Evolutionary conservation across 192 early-diverging fungal genomes (phyloP).

Genomic region (Backusella parvicylindrica): DNA sequence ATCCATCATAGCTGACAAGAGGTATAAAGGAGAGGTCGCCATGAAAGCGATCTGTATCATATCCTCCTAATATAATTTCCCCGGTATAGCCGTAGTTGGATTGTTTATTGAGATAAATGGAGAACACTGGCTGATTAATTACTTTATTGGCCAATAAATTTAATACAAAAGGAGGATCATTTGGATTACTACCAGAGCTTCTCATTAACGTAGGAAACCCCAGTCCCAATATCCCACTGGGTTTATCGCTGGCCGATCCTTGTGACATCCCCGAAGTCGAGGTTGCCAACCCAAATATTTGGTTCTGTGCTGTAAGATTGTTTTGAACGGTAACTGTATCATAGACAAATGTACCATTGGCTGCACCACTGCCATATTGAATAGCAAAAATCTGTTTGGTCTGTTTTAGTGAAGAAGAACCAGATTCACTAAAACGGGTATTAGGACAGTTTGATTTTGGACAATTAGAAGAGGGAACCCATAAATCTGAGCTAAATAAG

Average conservation of each 20-base stretch:
- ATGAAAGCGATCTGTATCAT: conserved; percentile 38
- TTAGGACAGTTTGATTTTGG: conserved; percentile 12
- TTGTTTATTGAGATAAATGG: conserved; percentile 20
- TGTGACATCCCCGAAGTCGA: conserved; percentile 21
- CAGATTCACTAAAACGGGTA: conserved; percentile 12
- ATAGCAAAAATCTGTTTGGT: conserved; percentile 16
- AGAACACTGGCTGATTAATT: conserved; percentile 23
- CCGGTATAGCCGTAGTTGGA: conserved; percentile 24
- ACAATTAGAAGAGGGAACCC: conserved; percentile 30
- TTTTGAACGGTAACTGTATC: conserved; percentile 30
- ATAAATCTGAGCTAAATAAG: conserved; percentile 29
- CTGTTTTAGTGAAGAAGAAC: conserved; percentile 24
- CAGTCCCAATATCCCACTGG: conserved; percentile 35
- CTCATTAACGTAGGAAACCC: conserved; percentile 22
- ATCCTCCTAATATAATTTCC: conserved; percentile 47
- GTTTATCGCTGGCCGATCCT: not conserved
- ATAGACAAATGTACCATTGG: conserved; percentile 21
- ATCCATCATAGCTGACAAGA: conserved; percentile 9
- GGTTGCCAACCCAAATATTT: conserved; percentile 25
- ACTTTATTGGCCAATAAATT: conserved; percentile 13
- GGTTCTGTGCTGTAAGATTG: not conserved
- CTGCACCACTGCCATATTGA: conserved; percentile 29
- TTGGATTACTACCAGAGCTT: not conserved
- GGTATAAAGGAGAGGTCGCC: conserved; percentile 42
- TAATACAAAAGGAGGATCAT: conserved; percentile 18